Percentiles rank a stretch among this genome's conserved stretches.
Evolutionary conservation across 768 basidiomycete genomes (phyloP).

Genomic region (Pleurotus sapidus): DNA sequence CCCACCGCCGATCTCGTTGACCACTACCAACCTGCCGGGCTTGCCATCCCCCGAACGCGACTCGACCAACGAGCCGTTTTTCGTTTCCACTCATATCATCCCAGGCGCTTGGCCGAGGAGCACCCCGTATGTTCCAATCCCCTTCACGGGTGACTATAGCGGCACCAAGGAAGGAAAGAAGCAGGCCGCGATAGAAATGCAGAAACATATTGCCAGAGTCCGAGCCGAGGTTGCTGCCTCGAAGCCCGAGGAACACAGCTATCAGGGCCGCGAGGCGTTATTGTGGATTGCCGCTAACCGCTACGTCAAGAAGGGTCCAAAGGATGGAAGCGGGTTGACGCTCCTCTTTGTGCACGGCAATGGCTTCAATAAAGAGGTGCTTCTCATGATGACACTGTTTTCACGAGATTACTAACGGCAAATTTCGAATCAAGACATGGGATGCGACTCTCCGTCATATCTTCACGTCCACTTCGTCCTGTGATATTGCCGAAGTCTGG

Average conservation of each 20-base stretch:
- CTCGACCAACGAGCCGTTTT: background rate
- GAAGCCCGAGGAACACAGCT: slow-evolving; percentile 13
- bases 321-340: slow-evolving; percentile 48
- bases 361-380: slow-evolving; percentile 84
- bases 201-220: slow-evolving; percentile 5
- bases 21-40: no score
- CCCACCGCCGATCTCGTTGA: no score
- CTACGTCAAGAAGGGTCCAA: slow-evolving; percentile 39
- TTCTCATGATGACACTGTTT: no score
- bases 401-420: slow-evolving; percentile 12
- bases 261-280: slow-evolving; percentile 31
- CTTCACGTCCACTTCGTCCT: slow-evolving; percentile 33
- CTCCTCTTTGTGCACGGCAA: slow-evolving; percentile 82
- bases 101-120: slow-evolving; percentile 52
- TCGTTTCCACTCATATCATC: slow-evolving; percentile 50
- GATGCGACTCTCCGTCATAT: slow-evolving; percentile 63
- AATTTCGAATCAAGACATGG: slow-evolving; percentile 56
- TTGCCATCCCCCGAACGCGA: no score
- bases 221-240: no score
- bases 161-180: slow-evolving; percentile 31
- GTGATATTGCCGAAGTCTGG: slow-evolving; percentile 69
- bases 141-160: slow-evolving; percentile 9
- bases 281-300: slow-evolving; percentile 76
- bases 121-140: slow-evolving; percentile 37
- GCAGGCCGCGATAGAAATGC: slow-evolving; percentile 20